A percentile compares a stretch with the other conserved stretches of the same genome.
Conservation (phyloP, 2,329 filamentous ascomycete genomes). For the Monilinia vaccinii-corymbosi region DNA sequence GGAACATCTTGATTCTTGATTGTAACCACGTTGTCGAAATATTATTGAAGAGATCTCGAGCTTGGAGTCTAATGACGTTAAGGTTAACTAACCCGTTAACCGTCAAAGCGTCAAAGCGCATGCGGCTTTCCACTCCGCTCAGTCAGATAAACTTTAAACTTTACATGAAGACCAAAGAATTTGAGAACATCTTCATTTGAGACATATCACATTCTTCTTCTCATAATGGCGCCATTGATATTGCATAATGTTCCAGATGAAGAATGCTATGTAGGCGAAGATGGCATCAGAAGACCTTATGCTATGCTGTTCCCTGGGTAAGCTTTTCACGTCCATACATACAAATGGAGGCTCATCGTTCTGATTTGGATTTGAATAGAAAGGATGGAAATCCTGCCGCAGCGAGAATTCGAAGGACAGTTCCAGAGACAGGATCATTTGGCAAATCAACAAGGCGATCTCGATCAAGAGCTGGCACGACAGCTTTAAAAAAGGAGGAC, state of each 20-base stretch:
- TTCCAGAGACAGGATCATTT: slow-evolving; percentile 56
- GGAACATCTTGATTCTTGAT: slow-evolving; percentile 27
- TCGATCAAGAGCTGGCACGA: slow-evolving; percentile 51
- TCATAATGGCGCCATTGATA: slow-evolving; percentile 53
- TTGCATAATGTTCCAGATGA: slow-evolving; percentile 61
- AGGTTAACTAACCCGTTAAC: too few relatives aligned
- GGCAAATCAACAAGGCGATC: slow-evolving; percentile 58
- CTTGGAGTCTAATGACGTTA: background rate
- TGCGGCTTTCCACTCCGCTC: background rate
- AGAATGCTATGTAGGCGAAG: slow-evolving; percentile 56
- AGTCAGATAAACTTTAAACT: too few relatives aligned
- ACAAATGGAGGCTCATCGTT: slow-evolving; percentile 4
- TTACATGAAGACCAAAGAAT: too few relatives aligned
- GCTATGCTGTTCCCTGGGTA: slow-evolving; percentile 59
- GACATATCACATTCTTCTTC: slow-evolving; percentile 8
- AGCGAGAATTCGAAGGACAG: slow-evolving; percentile 42
- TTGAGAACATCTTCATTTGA: background rate
- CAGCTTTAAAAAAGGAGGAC: slow-evolving; percentile 43
- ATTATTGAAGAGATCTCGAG: background rate
- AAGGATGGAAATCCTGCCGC: slow-evolving; percentile 42
- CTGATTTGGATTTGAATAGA: slow-evolving; percentile 32
- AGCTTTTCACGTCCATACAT: slow-evolving; percentile 22
- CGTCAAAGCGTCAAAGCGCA: too few relatives aligned
- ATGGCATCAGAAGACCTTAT: slow-evolving; percentile 56
- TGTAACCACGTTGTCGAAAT: background rate